Evolutionary conservation across 805 yeast genomes (phyloP), one percentile per base, ranked within the genome.

Genomic region (Kodamaea jinghongensis): DNA sequence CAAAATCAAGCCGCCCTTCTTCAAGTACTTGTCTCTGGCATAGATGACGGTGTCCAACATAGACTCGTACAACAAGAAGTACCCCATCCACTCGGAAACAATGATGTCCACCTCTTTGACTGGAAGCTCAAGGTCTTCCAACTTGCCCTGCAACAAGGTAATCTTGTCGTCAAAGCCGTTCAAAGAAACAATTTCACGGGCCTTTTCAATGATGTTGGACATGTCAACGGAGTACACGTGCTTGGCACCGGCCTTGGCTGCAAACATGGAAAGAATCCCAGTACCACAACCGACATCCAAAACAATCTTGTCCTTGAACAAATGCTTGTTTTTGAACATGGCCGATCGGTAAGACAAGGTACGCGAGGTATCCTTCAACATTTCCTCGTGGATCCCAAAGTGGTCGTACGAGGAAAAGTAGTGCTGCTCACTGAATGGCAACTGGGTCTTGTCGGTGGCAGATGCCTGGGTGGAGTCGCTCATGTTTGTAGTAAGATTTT

Each of bases 281-380:
- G 99, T 93, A 51, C 99, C 99, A 65, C 99, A 95, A 36, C 99
- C 99, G 42, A 93, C 99, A 67, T 93, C 99, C 42, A 93, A 72
- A 6, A 93, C 99, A 45, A 91, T 68, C 71, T 93, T 93, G 65
- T 81, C 97, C 62, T 89, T 88, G 73, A 93, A 91, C 39, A 88
- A 67, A 51, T 83, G 85, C 55, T 83, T 83, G 72, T 93, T 93
- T 63, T 87, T 88, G 69, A 80, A 79, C 63, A 93, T 93, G 39
- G 97, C 96, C 47, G 85, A 83, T 55, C 98, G 75, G 69, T 93
- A 93, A 23, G 96, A 78, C 46, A 89, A 68, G 6, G 99, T 93
- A 63, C 99, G 81, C 17, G 88, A 87, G 37, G 86, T 77, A 63
- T 93, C 99, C 67, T 93, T 95, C 55, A 93, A 79, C 99, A 93